phyloP scores from a whole-genome alignment of 305 asterid genomes.

The Solanum hybrid region DNA sequence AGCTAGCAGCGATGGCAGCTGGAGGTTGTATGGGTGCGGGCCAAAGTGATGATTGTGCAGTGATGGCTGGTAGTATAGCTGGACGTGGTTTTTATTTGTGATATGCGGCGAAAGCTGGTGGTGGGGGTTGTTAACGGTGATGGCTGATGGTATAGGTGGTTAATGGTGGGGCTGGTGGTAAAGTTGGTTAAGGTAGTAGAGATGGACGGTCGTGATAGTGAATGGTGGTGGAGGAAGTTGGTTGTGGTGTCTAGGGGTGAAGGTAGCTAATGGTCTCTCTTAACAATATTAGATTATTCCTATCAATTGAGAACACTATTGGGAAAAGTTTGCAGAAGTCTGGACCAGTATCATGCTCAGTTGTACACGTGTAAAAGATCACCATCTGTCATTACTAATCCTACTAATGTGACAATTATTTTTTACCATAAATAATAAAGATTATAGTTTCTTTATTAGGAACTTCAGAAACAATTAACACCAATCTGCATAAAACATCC shows the following conservation, averaged over 20 bases:
- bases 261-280: neutral
- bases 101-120: neutral
- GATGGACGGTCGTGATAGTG: neutral
- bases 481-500: neutral
- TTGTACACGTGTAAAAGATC: neutral
- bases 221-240: neutral
- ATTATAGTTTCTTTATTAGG: neutral
- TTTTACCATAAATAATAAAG: neutral
- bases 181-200: neutral
- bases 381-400: neutral
- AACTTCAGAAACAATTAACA: neutral
- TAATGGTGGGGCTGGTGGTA: neutral
- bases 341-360: neutral
- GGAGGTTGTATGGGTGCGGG: neutral
- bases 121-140: neutral
- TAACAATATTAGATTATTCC: neutral
- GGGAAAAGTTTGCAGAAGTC: neutral
- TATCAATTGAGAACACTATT: neutral
- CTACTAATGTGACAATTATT: neutral
- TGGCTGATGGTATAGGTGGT: neutral
- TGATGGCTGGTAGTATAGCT: neutral
- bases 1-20: neutral
- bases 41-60: neutral
- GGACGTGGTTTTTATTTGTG: neutral
- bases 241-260: neutral